Percentiles rank a stretch among this genome's conserved stretches.
These are phyloP conservation scores for Sporisorium exsertum DNA, from an alignment of 1,284 basidiomycete species.

Conservation along the genomic window DNA sequence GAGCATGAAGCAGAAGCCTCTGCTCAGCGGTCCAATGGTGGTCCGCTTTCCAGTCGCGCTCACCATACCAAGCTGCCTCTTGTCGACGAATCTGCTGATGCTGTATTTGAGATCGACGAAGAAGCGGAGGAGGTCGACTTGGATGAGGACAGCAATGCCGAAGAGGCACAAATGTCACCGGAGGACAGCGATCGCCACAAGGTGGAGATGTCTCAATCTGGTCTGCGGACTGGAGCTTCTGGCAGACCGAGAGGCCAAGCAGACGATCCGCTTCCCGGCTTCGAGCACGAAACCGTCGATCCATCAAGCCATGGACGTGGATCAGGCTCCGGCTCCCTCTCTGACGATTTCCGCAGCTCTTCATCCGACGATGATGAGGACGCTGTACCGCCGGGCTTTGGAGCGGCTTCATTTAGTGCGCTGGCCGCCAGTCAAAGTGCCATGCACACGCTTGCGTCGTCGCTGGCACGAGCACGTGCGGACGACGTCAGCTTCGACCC, in stretches of 20 bases:
- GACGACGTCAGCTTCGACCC: conserved; percentile 55
- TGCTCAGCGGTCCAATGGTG: conserved; percentile 1
- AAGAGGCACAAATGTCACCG: conserved; percentile 10
- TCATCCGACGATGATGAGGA: conserved; percentile 45
- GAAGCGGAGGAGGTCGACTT: conserved; percentile 39
- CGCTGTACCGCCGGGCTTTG: conserved; percentile 42
- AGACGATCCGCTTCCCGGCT: conserved; percentile 35
- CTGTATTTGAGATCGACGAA: conserved; percentile 62
- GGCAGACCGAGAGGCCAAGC: conserved; percentile 37
- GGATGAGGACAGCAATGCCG: conserved; percentile 19
- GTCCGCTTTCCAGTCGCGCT: not conserved
- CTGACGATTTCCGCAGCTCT: conserved; percentile 40
- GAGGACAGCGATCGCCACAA: conserved; percentile 34
- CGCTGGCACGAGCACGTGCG: conserved; percentile 35
- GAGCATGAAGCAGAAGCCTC: conserved; percentile 18
- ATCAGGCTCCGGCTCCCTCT: conserved; percentile 28
- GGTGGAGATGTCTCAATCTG: conserved; percentile 40
- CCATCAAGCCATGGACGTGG: conserved; percentile 6
- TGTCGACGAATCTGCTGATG: conserved; percentile 48
- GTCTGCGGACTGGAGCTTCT: conserved; percentile 34
- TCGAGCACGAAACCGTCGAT: conserved; percentile 19
- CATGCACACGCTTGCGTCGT: conserved; percentile 39
- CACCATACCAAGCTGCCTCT: conserved; percentile 2
- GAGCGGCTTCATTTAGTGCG: conserved; percentile 56
- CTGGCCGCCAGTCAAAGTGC: conserved; percentile 52